A percentile compares a stretch with the other conserved stretches of the same genome.
phyloP scores from a whole-genome alignment of 371 early-diverging fungal species.

The Mucor sp. region DNA sequence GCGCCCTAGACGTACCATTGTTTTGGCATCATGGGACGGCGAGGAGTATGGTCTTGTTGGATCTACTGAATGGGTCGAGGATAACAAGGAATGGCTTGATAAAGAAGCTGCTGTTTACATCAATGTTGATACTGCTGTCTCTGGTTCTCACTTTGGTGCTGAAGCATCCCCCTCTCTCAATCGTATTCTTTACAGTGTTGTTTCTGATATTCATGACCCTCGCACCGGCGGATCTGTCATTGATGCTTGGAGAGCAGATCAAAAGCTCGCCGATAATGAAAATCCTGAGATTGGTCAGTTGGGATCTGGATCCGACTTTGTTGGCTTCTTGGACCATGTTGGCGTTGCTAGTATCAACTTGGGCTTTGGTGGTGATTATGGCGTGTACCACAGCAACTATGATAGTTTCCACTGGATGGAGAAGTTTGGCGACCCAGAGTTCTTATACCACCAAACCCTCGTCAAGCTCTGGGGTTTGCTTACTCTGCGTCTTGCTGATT shows the following conservation, averaged over 20 bases:
- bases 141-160: slow-evolving; percentile 52
- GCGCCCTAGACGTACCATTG: slow-evolving; percentile 68
- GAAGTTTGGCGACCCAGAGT: slow-evolving; percentile 65
- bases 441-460: slow-evolving; percentile 58
- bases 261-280: neutral
- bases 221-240: slow-evolving; percentile 48
- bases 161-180: slow-evolving; percentile 58
- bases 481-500: slow-evolving; percentile 39
- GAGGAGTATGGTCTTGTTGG: slow-evolving; percentile 70
- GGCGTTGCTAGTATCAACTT: slow-evolving; percentile 63
- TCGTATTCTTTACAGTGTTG: slow-evolving; percentile 52
- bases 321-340: slow-evolving; percentile 61
- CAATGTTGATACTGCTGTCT: slow-evolving; percentile 60
- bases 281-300: slow-evolving; percentile 35
- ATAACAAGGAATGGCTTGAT: slow-evolving; percentile 57
- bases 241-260: slow-evolving; percentile 50
- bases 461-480: slow-evolving; percentile 43
- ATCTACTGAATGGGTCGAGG: slow-evolving; percentile 77
- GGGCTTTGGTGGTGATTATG: slow-evolving; percentile 54
- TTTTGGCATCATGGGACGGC: slow-evolving; percentile 74
- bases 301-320: slow-evolving; percentile 63
- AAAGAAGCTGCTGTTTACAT: slow-evolving; percentile 27
- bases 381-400: slow-evolving; percentile 70
- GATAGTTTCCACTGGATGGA: slow-evolving; percentile 65
- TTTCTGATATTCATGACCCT: slow-evolving; percentile 53